Evolutionary conservation across 2,329 filamentous ascomycete genomes (phyloP).

Genomic region (Allantophomopsis lycopodina): DNA sequence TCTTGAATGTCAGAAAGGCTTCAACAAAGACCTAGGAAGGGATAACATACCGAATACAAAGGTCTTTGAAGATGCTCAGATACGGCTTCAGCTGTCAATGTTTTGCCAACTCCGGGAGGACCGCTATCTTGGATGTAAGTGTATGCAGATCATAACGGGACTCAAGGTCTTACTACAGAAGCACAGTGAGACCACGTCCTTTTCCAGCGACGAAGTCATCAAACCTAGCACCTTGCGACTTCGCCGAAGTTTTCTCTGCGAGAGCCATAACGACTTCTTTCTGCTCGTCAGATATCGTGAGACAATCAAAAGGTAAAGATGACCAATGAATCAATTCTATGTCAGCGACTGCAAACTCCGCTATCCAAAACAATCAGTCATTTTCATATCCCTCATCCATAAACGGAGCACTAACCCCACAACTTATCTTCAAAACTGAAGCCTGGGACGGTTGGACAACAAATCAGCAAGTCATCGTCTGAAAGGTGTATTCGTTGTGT

Average conservation of each 20-base stretch:
- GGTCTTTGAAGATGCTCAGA: slow-evolving; percentile 2
- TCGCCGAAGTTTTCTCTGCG: background rate
- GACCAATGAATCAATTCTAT: background rate
- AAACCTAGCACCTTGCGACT: background rate
- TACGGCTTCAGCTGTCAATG: slow-evolving; percentile 2
- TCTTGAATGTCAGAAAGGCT: background rate
- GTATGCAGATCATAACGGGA: background rate
- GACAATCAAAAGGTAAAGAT: background rate
- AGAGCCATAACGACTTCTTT: background rate
- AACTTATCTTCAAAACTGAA: slow-evolving; percentile 10
- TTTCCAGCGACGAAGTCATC: slow-evolving; percentile 3
- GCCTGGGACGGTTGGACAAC: slow-evolving; percentile 9
- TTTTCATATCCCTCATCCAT: slow-evolving; percentile 3
- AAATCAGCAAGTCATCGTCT: slow-evolving; percentile 11
- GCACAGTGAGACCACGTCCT: slow-evolving; percentile 1
- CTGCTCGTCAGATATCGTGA: background rate
- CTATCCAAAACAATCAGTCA: slow-evolving; percentile 3
- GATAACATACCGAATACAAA: slow-evolving; percentile 1
- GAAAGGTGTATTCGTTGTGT: slow-evolving; percentile 5
- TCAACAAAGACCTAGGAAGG: background rate
- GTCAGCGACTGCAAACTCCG: slow-evolving; percentile 5
- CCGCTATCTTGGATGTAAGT: slow-evolving; percentile 1
- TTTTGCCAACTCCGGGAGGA: slow-evolving; percentile 3
- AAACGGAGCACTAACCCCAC: slow-evolving; percentile 9
- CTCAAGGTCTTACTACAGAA: background rate